A percentile compares a stretch with the other conserved stretches of the same genome.
These are phyloP conservation scores for Boletellus emodensis DNA, from an alignment of 768 basidiomycete species.

Conservation along the genomic window DNA sequence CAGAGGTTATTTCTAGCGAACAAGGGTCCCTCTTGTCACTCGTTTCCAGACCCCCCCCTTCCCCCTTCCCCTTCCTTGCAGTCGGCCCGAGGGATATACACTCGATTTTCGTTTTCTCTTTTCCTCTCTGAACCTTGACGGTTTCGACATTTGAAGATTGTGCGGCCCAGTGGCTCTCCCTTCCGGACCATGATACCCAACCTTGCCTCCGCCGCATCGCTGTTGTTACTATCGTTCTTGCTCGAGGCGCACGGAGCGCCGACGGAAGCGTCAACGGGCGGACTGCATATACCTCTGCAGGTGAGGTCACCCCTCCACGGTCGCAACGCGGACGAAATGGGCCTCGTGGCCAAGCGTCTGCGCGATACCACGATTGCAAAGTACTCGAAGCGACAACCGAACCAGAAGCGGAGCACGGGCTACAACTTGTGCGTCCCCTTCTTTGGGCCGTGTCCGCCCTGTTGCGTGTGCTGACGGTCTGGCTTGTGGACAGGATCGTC, in stretches of 20 bases:
- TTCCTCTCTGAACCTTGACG: too few species aligned
- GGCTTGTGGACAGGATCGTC: constrained; percentile 42
- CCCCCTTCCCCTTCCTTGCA: too few species aligned
- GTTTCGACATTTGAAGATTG: too few species aligned
- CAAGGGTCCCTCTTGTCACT: too few species aligned
- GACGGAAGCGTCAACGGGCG: constrained; percentile 4
- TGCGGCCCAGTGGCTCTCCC: too few species aligned
- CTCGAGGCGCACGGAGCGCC: constrained; percentile 14
- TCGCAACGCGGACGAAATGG: constrained; percentile 8
- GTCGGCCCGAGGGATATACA: too few species aligned
- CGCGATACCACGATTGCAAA: constrained; percentile 40
- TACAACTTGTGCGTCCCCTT: constrained; percentile 45
- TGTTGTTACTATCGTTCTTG: constrained; percentile 14
- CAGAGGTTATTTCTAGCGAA: too few species aligned
- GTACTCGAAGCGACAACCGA: constrained; percentile 35
- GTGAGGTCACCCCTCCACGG: constrained; percentile 9
- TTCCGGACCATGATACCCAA: constrained; percentile 12
- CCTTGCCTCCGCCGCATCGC: constrained; percentile 5
- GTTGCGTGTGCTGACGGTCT: not conserved
- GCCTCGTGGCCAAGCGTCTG: constrained; percentile 40
- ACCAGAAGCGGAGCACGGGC: constrained; percentile 42
- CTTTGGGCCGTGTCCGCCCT: not conserved
- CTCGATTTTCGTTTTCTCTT: too few species aligned
- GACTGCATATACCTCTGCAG: constrained; percentile 20
- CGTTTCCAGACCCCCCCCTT: too few species aligned